Conservation (phyloP, 2,329 filamentous ascomycete species). For the Neurospora sp. region DNA sequence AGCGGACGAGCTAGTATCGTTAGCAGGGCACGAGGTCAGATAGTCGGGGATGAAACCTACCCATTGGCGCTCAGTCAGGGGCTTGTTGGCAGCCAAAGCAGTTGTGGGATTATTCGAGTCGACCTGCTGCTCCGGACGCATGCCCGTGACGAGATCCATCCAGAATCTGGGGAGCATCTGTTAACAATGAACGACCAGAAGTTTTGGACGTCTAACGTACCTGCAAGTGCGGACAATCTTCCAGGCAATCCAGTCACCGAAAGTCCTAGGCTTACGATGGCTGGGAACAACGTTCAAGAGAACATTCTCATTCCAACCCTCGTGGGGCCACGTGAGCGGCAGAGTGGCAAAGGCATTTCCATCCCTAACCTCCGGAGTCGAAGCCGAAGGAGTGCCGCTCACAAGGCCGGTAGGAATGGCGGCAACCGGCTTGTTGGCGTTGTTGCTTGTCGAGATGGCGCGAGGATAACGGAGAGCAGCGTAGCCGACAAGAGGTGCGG, state of each 20-base stretch:
- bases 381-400: not conserved
- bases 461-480: not conserved
- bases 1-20: constrained; percentile 53
- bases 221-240: constrained; percentile 53
- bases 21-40: constrained; percentile 2
- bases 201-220: constrained; percentile 4
- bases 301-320: constrained; percentile 65
- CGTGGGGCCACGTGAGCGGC: constrained; percentile 48
- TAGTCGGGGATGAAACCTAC: constrained; percentile 23
- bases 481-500: not conserved
- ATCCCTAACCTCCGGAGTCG: not conserved
- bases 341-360: not conserved
- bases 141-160: constrained; percentile 71
- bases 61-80: constrained; percentile 80
- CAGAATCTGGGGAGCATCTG: constrained; percentile 45
- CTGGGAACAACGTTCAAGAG: constrained; percentile 65
- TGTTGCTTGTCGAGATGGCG: constrained; percentile 1
- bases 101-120: constrained; percentile 44
- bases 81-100: constrained; percentile 38
- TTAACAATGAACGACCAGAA: not conserved
- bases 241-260: constrained; percentile 70
- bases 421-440: not conserved
- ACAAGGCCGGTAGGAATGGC: not conserved
- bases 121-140: constrained; percentile 59
- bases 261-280: constrained; percentile 62